phyloP scores from a whole-genome alignment of 345 rosid species.

The Eucalyptus shirleyi region DNA sequence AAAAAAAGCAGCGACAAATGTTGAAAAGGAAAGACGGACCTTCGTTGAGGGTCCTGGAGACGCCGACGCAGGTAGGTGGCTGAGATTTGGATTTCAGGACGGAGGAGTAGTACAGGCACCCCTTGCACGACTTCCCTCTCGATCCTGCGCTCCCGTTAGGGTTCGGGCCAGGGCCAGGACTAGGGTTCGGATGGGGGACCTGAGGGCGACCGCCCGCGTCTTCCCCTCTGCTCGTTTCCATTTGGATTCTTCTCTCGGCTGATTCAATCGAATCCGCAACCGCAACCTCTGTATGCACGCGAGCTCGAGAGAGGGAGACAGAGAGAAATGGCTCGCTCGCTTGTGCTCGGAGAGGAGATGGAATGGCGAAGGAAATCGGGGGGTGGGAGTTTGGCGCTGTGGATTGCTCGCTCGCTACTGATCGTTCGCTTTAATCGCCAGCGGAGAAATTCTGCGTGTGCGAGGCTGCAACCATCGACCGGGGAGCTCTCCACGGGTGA shows the following conservation, averaged over 20 bases:
- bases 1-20: background rate
- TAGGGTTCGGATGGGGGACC: background rate
- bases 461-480: background rate
- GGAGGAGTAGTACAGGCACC: conserved; percentile 29
- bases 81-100: conserved; percentile 15
- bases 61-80: conserved; percentile 30
- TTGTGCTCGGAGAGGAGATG: background rate
- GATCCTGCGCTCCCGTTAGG: background rate
- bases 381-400: background rate
- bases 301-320: background rate
- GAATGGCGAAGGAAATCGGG: background rate
- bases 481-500: background rate
- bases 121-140: conserved; percentile 35
- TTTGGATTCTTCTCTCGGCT: background rate
- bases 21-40: background rate
- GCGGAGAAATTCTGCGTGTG: too few relatives aligned
- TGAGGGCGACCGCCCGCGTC: background rate
- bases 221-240: background rate
- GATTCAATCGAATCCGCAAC: background rate
- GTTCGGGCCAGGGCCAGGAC: background rate
- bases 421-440: background rate
- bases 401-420: background rate
- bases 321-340: too few relatives aligned
- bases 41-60: conserved; percentile 20
- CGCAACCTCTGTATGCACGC: background rate